phyloP scores from a whole-genome alignment of 2,329 filamentous ascomycete species.

The Bipolaris victoriae region DNA sequence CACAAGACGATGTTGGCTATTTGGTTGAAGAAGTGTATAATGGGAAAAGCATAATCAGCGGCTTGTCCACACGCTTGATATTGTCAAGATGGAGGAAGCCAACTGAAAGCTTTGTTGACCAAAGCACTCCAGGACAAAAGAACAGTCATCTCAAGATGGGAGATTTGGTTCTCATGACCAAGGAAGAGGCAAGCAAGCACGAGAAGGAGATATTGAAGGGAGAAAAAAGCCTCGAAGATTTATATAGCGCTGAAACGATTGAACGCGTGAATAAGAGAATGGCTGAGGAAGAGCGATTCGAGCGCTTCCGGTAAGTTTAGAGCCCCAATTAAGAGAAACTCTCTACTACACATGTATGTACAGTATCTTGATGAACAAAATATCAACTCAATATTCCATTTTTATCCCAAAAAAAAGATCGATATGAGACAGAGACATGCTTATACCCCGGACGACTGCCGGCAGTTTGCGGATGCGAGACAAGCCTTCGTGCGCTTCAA shows the following conservation, averaged over 20 bases:
- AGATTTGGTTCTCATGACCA: slow-evolving; percentile 89
- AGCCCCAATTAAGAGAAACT: neutral
- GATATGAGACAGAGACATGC: neutral
- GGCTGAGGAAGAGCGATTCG: slow-evolving; percentile 67
- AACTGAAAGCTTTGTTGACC: slow-evolving; percentile 66
- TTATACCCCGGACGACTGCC: neutral
- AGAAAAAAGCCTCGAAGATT: slow-evolving; percentile 68
- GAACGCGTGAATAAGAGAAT: slow-evolving; percentile 70
- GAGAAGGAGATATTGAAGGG: slow-evolving; percentile 78
- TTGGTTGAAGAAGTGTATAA: slow-evolving; percentile 87
- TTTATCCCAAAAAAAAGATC: too few species aligned
- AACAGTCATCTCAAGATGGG: slow-evolving; percentile 70
- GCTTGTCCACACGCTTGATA: slow-evolving; percentile 77
- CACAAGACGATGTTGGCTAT: slow-evolving; percentile 81
- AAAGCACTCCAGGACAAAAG: slow-evolving; percentile 75
- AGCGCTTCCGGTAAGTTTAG: slow-evolving; percentile 53
- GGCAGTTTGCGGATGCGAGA: neutral
- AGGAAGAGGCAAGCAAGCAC: slow-evolving; percentile 82
- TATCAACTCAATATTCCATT: neutral
- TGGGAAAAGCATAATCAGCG: slow-evolving; percentile 81
- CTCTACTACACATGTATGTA: neutral
- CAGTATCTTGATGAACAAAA: neutral
- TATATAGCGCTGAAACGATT: slow-evolving; percentile 75
- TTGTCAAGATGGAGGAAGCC: slow-evolving; percentile 83
- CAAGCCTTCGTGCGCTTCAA: neutral